These are phyloP conservation scores for Gillenia trifoliata DNA, from an alignment of 306 rosid species.

Conservation along the genomic window DNA sequence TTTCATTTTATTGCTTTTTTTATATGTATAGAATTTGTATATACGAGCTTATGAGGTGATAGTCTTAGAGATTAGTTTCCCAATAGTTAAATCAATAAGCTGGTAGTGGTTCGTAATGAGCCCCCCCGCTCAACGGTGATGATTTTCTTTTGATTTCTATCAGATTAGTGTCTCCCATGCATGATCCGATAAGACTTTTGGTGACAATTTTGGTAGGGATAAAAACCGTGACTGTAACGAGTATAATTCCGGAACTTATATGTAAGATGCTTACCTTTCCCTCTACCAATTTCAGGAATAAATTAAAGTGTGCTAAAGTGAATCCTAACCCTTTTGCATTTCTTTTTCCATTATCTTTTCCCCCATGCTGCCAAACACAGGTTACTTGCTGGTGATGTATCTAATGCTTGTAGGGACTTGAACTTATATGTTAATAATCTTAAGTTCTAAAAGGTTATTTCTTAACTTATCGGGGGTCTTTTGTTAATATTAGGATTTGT, in stretches of 20 bases:
- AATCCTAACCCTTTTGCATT: neutral
- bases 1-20: neutral
- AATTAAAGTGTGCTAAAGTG: neutral
- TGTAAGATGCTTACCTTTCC: neutral
- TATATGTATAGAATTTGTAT: neutral
- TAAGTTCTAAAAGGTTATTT: neutral
- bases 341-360: neutral
- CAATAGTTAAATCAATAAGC: neutral
- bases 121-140: neutral
- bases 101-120: neutral
- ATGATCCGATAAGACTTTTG: neutral
- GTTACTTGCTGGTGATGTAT: slow-evolving; percentile 1
- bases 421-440: neutral
- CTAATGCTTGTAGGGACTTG: neutral
- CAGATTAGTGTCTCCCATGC: neutral
- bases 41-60: neutral
- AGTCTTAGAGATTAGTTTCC: neutral
- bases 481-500: slow-evolving; percentile 16
- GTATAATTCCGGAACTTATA: neutral
- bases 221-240: neutral
- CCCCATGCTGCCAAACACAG: neutral
- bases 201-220: neutral
- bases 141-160: neutral
- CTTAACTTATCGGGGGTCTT: neutral
- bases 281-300: neutral